Evolutionary conservation across 805 yeast genomes (phyloP).

Genomic region (Schwanniomyces vanrijiae): DNA sequence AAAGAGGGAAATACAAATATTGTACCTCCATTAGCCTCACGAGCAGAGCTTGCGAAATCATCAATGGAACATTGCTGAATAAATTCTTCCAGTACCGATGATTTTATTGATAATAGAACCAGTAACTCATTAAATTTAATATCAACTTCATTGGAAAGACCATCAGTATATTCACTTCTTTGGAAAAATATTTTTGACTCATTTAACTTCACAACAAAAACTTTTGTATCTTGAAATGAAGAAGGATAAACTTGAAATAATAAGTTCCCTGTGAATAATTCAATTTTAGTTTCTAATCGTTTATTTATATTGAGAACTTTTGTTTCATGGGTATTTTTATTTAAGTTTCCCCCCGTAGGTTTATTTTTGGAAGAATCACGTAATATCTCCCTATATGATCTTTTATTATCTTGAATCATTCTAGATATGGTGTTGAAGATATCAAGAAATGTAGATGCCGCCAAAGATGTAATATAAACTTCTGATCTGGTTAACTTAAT

Average conservation of each 20-base stretch:
- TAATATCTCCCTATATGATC: conserved; percentile 74
- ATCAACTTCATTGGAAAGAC: conserved; percentile 56
- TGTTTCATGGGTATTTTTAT: conserved; percentile 1
- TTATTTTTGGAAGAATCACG: conserved; percentile 47
- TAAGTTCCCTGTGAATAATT: conserved; percentile 56
- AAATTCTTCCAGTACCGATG: conserved; percentile 50
- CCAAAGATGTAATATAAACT: conserved; percentile 75
- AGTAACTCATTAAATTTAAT: conserved; percentile 61
- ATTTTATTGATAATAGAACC: conserved; percentile 66
- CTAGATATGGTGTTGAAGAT: conserved; percentile 69
- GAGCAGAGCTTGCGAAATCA: conserved; percentile 56
- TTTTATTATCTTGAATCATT: conserved; percentile 68
- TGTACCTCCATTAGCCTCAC: conserved; percentile 70
- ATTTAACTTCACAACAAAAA: conserved; percentile 60
- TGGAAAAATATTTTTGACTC: conserved; percentile 53
- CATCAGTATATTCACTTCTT: conserved; percentile 45
- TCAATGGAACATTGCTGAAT: conserved; percentile 47
- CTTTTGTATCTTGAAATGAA: conserved; percentile 75
- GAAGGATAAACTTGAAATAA: conserved; percentile 78
- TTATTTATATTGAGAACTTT: conserved; percentile 18
- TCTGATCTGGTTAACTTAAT: conserved; percentile 52
- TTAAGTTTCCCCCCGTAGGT: not conserved
- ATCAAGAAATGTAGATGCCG: conserved; percentile 81
- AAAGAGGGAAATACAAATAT: conserved; percentile 80
- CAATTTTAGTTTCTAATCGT: conserved; percentile 65